Evolutionary conservation across 441 rosid species (phyloP).

Genomic region (Aquilaria agallochum): DNA sequence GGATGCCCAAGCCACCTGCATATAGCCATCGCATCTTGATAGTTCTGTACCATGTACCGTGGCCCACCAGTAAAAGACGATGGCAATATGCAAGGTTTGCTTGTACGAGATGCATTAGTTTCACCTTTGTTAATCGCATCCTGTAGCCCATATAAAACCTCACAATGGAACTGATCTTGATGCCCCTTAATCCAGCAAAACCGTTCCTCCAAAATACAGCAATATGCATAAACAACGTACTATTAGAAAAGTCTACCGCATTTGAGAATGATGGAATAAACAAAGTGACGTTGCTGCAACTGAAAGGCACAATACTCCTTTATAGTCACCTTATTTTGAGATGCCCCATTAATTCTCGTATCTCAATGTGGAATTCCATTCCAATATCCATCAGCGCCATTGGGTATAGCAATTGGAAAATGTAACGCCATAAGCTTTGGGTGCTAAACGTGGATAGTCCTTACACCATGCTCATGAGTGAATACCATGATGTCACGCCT

Average conservation of each 20-base stretch:
- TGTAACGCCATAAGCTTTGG: slow-evolving; percentile 10
- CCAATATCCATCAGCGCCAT: background rate
- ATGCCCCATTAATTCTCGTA: no score
- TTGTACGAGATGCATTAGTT: background rate
- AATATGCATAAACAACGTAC: no score
- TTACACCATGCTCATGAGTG: slow-evolving; percentile 1
- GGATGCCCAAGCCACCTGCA: no score
- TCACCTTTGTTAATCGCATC: background rate
- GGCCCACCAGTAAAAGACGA: no score
- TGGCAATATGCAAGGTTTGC: no score
- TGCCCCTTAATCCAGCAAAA: background rate
- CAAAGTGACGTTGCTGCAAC: background rate
- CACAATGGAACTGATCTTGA: background rate
- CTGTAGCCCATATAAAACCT: background rate
- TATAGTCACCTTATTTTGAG: background rate
- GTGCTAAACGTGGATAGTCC: background rate
- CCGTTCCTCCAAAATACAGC: background rate
- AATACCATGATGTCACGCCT: background rate
- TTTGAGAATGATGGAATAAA: background rate
- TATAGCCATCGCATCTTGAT: no score
- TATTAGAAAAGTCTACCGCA: background rate
- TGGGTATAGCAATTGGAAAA: slow-evolving; percentile 8
- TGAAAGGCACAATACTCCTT: background rate
- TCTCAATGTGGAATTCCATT: background rate
- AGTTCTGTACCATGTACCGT: no score